Percentiles rank a stretch among this genome's conserved stretches.
Conservation (phyloP, 148 eudicot genomes). For the Hydrangea macrophylla region DNA sequence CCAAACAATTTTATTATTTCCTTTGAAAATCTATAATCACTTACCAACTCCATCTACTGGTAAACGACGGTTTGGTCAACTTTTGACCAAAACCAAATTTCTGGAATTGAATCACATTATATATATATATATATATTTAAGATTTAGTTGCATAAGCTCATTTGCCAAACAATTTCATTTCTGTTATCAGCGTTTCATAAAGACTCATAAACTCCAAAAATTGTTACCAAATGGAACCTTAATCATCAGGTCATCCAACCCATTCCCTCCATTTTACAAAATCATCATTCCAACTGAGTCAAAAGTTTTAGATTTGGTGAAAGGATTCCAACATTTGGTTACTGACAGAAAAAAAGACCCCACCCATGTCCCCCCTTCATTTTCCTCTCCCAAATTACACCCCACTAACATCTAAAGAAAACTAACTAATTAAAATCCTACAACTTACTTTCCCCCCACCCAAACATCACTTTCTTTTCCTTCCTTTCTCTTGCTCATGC, state of each 20-base stretch:
- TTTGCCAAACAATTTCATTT: conserved; percentile 28
- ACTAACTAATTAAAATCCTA: conserved; percentile 10
- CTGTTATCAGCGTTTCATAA: no score
- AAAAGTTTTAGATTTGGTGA: conserved; percentile 38
- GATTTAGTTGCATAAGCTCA: no score
- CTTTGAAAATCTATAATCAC: no score
- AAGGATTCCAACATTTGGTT: conserved; percentile 34
- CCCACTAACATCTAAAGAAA: conserved; percentile 16
- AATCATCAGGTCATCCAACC: conserved; percentile 20
- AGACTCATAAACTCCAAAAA: no score
- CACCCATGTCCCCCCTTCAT: conserved; percentile 24
- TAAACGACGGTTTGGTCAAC: no score
- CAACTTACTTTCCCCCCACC: conserved; percentile 2
- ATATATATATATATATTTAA: no score
- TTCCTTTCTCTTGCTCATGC: conserved; percentile 22
- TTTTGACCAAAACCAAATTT: no score
- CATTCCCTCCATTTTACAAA: conserved; percentile 28
- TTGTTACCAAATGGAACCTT: no score
- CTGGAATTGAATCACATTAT: no score
- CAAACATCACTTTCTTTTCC: conserved; percentile 14
- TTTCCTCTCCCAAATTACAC: conserved; percentile 29
- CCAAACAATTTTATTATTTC: no score
- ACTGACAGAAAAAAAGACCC: conserved; percentile 26
- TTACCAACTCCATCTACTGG: no score
- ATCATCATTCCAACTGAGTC: conserved; percentile 38